Percentiles rank a stretch among this genome's conserved stretches.
phyloP scores from a whole-genome alignment of 129 eudicot genomes.

The Flaveria sonorensis region DNA sequence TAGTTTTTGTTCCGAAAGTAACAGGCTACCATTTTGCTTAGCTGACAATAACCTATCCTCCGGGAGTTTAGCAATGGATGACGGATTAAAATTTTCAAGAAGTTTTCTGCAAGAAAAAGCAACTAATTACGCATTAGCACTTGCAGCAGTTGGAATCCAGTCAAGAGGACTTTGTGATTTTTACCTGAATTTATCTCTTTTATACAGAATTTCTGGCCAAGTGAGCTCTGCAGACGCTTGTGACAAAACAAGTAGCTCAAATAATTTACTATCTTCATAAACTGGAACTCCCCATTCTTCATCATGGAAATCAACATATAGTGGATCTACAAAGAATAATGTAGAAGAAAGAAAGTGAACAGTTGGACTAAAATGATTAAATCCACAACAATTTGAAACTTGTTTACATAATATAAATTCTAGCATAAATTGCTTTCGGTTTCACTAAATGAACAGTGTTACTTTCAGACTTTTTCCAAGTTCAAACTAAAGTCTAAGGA shows the following conservation, averaged over 20 bases:
- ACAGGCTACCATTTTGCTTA: slow-evolving; percentile 10
- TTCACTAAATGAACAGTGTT: neutral
- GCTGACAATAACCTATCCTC: slow-evolving; percentile 47
- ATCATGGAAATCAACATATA: slow-evolving; percentile 71
- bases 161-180: slow-evolving; percentile 11
- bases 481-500: neutral
- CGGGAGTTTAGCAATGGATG: slow-evolving; percentile 58
- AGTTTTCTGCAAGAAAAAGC: slow-evolving; percentile 45
- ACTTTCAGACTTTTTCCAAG: neutral
- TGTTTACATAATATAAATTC: neutral
- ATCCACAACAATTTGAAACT: slow-evolving; percentile 12
- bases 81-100: slow-evolving; percentile 58
- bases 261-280: slow-evolving; percentile 61
- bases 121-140: neutral
- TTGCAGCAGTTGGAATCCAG: neutral
- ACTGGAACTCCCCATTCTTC: slow-evolving; percentile 92
- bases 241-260: slow-evolving; percentile 71
- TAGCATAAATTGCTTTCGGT: neutral
- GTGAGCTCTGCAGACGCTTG: slow-evolving; percentile 80
- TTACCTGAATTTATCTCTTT: slow-evolving; percentile 69
- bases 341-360: slow-evolving; percentile 15
- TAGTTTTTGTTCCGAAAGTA: slow-evolving; percentile 7
- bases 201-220: slow-evolving; percentile 72
- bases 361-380: neutral
- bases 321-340: slow-evolving; percentile 50